Evolutionary conservation across 2,329 filamentous ascomycete genomes (phyloP).

Genomic region (Phialophora chinensis): DNA sequence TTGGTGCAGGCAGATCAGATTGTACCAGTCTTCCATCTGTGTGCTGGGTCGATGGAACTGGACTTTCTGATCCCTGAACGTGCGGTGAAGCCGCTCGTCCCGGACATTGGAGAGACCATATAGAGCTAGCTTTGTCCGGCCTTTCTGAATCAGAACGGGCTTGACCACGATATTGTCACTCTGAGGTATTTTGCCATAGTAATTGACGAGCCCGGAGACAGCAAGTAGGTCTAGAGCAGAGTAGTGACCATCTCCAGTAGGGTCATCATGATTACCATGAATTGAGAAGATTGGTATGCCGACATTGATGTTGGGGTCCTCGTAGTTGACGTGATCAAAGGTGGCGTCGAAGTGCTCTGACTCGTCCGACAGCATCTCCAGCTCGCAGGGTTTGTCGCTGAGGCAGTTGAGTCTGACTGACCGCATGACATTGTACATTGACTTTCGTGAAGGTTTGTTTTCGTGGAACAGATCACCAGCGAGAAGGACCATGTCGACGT

Average conservation of each 20-base stretch:
- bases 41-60: conserved; percentile 86
- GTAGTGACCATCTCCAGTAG: conserved; percentile 91
- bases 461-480: conserved; percentile 97
- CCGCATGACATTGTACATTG: conserved; percentile 97
- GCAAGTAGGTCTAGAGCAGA: conserved; percentile 91
- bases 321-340: conserved; percentile 95
- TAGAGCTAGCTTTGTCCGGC: conserved; percentile 85
- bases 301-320: conserved; percentile 95
- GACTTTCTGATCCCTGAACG: conserved; percentile 89
- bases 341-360: conserved; percentile 87
- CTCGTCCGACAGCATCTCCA: conserved; percentile 93
- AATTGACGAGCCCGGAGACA: conserved; percentile 89
- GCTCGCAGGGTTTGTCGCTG: conserved; percentile 91
- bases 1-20: conserved; percentile 91
- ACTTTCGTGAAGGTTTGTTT: conserved; percentile 93
- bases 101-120: conserved; percentile 96
- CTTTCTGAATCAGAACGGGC: conserved; percentile 91
- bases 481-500: conserved; percentile 97
- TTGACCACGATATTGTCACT: conserved; percentile 93
- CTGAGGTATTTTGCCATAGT: conserved; percentile 90
- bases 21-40: conserved; percentile 91
- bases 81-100: conserved; percentile 91
- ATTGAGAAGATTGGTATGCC: conserved; percentile 98
- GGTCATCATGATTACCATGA: conserved; percentile 97
- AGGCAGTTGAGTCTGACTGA: conserved; percentile 91